phyloP scores from a whole-genome alignment of 2,329 filamentous ascomycete species.

The Phyllosticta citrichinensis region DNA sequence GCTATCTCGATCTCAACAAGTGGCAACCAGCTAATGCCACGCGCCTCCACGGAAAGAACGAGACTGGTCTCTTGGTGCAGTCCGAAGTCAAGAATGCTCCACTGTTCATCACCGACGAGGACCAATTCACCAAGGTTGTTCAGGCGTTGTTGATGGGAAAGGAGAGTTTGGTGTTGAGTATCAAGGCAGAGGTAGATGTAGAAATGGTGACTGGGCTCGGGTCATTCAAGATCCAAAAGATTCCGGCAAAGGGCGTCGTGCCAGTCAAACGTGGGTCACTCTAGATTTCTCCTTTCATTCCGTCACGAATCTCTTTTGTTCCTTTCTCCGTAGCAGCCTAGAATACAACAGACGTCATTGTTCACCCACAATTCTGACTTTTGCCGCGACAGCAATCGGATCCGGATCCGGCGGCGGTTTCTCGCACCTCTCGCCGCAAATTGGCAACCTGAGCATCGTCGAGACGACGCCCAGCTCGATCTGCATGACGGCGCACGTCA shows the following conservation, averaged over 20 bases:
- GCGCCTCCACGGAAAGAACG: slow-evolving; percentile 50
- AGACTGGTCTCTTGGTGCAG: slow-evolving; percentile 59
- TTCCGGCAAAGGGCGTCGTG: slow-evolving; percentile 75
- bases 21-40: slow-evolving; percentile 83
- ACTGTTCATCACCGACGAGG: slow-evolving; percentile 68
- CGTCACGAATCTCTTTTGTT: slow-evolving; percentile 15
- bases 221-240: slow-evolving; percentile 65
- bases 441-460: slow-evolving; percentile 62
- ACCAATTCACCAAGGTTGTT: slow-evolving; percentile 72
- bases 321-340: not conserved
- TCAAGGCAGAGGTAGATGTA: slow-evolving; percentile 74
- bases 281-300: slow-evolving; percentile 36
- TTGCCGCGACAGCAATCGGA: slow-evolving; percentile 23
- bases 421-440: slow-evolving; percentile 48
- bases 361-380: slow-evolving; percentile 19
- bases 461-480: slow-evolving; percentile 64
- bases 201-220: slow-evolving; percentile 75
- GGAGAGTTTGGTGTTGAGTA: slow-evolving; percentile 57
- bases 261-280: slow-evolving; percentile 85
- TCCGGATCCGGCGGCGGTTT: slow-evolving; percentile 16
- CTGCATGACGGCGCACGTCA: slow-evolving; percentile 60
- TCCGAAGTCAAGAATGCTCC: slow-evolving; percentile 71
- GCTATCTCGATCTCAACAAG: slow-evolving; percentile 64
- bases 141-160: slow-evolving; percentile 67
- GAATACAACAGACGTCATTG: slow-evolving; percentile 11